Base-by-base conservation (phyloP, 2,329 filamentous ascomycete genomes). In the Colletotrichum cereale region DNA sequence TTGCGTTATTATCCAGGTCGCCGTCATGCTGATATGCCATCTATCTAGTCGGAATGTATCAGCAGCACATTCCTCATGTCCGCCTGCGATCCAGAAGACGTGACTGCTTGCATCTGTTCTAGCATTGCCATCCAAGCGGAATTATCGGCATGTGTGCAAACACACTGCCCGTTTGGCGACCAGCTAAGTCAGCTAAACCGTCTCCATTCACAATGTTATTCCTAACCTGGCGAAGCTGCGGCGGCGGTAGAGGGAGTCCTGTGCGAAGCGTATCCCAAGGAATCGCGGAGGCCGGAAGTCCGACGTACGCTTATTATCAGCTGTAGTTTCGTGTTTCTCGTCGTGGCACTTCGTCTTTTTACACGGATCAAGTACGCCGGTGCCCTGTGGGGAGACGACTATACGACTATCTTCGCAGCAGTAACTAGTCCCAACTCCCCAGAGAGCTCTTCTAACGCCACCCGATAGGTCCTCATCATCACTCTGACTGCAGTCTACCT, bases 171-270 rank as follows among this genome's bases (percentile, higher is more conserved):
- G 6, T 62, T 62, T 62, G 10, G 18, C 24, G 10, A 62, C 50
- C 10, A 62, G 36, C 42, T 50, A 50, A 62, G 58, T 62, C 24
- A 16, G 58, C 26, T 50, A 11, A 0, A 8, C 40, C 21, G 8
- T 62, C 12, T 29, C 21, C 12, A 31, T 62, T 50, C 3, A 26
- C 2, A 50, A 21, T 10, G 14, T 42, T 21, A 21, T 61, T 5
- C n/a, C 57, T 61, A 24, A 62, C 42, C 21, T 62, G 2, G 7
- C 11, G 18, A 48, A 62, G 57, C 40, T 61, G 42, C 14, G n/a
- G 57, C 26, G 11, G 21, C 42, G 8, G 40, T 61, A 31, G 42
- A 61, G 57, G 57, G 57, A 48, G 57, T 34, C 57, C 26, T 61
- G 14, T 61, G 40, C 26, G 36, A 38, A 38, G 36, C 36, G 57